Evolutionary conservation across 176 grass and related monocot genomes (phyloP), one percentile per base, ranked within the genome.

Genomic region (Microstegium vimineum): DNA sequence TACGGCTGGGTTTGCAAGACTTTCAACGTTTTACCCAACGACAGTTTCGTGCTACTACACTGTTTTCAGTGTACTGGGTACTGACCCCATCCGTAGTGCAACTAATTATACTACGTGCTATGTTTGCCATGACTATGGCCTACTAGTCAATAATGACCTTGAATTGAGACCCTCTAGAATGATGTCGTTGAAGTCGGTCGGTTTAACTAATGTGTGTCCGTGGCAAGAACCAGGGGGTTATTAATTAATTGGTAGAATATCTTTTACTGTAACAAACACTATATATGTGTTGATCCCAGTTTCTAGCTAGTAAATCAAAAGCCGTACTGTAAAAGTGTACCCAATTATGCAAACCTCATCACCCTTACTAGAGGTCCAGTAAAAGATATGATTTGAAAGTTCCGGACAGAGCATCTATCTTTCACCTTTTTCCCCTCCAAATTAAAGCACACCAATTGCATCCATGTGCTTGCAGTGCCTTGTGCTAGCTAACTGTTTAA

Each of bases 381-480:
- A 37, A n/a, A 25, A 60, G 25, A 32, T 37, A 76, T 31, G 35
- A 81, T 22, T 62, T 32, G 35, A 17, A 66, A 18, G 42, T 83
- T 54, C 45, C 20, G 8, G 61, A 60, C 56, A 74, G 68, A 80
- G 68, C 81, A 75, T 43, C 41, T 80, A 62, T 1, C 62, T 33
- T 69, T 81, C 42, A 43, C 52, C 52, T 56, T 79, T 71, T 59
- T 34, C 13, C 28, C 63, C 40, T 62, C 17, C 23, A 33, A 74
- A 80, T 15, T 15, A 65, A 78, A 78, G 60, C 27, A 32, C 26
- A 62, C 11, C 64, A 65, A 49, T 16, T 64, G 40, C 15, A 38
- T 42, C 33, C 80, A 74, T 88, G 68, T 80, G 76, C 34, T 33
- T 88, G 67, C 73, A 75, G 56, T 42, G 64, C 45, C 59, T 73